Conservation (phyloP, 2,329 filamentous ascomycete species). For the Fusarium sp. region DNA sequence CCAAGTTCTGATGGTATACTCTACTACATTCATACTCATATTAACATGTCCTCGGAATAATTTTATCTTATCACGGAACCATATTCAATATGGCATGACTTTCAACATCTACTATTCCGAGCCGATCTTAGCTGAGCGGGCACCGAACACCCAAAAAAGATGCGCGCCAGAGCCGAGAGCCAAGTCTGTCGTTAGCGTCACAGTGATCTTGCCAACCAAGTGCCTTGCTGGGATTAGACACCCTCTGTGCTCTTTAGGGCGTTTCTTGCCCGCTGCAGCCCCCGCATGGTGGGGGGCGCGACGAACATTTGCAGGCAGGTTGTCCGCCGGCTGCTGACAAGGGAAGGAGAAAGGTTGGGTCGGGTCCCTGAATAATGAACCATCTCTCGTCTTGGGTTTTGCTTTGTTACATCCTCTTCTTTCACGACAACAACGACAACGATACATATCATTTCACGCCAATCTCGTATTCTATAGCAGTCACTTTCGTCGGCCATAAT, state of each 20-base stretch:
- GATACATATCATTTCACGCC: not conserved
- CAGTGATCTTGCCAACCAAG: conserved; percentile 32
- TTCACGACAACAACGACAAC: conserved; percentile 16
- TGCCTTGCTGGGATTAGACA: conserved; percentile 35
- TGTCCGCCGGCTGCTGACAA: conserved; percentile 30
- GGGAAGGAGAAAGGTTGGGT: conserved; percentile 26
- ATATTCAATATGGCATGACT: conserved; percentile 4
- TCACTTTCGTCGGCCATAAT: not conserved
- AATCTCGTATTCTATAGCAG: not conserved
- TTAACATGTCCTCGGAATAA: not conserved
- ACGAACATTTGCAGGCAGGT: conserved; percentile 31
- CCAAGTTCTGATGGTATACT: not conserved
- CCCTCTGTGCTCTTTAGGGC: conserved; percentile 12
- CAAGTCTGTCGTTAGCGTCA: conserved; percentile 16
- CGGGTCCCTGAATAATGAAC: conserved; percentile 32
- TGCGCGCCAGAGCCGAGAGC: not conserved
- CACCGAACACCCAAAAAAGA: conserved; percentile 3
- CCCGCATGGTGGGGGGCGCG: conserved; percentile 36
- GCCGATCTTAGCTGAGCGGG: conserved; percentile 14
- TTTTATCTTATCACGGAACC: not conserved
- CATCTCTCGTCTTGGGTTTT: conserved; percentile 6
- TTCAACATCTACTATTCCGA: conserved; percentile 3
- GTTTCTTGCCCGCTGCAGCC: conserved; percentile 26
- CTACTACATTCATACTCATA: not conserved
- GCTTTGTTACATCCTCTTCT: conserved; percentile 26